phyloP scores from a whole-genome alignment of 805 yeast genomes.

The Lipomyces yamadae region DNA sequence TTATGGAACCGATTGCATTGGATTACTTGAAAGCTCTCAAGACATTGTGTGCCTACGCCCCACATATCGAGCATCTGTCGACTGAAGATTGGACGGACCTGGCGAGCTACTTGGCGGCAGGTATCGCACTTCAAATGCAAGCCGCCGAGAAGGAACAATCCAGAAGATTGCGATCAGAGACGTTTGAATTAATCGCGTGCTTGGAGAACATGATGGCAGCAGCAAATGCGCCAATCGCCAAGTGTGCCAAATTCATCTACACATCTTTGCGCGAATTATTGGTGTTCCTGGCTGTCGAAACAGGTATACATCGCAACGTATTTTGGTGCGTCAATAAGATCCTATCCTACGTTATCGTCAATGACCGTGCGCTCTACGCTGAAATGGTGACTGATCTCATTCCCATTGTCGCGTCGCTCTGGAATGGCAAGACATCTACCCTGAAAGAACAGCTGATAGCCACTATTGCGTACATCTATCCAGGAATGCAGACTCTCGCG shows the following conservation, averaged over 20 bases:
- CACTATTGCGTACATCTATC: constrained; percentile 15
- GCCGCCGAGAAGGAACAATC: constrained; percentile 9
- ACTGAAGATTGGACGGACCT: constrained; percentile 22
- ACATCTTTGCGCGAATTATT: constrained; percentile 18
- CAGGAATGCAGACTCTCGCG: constrained; percentile 13
- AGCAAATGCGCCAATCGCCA: constrained; percentile 15
- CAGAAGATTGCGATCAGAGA: constrained; percentile 35
- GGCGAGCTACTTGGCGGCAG: constrained; percentile 15
- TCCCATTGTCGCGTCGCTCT: constrained; percentile 17
- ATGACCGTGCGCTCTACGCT: constrained; percentile 7
- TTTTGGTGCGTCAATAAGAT: constrained; percentile 19
- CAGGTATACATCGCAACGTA: constrained; percentile 18
- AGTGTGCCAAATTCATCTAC: not conserved
- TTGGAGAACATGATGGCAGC: constrained; percentile 21
- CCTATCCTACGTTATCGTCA: constrained; percentile 10
- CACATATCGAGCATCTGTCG: constrained; percentile 39
- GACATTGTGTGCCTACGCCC: constrained; percentile 30
- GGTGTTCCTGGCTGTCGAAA: constrained; percentile 15
- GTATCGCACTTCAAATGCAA: constrained; percentile 11
- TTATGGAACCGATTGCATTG: constrained; percentile 31
- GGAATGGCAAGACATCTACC: constrained; percentile 15
- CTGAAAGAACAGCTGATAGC: constrained; percentile 26
- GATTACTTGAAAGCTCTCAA: constrained; percentile 34
- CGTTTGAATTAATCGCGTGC: constrained; percentile 47
- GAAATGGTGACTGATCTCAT: constrained; percentile 3